Conservation (phyloP, 139 green algal genomes). For the Closterium sp. region DNA sequence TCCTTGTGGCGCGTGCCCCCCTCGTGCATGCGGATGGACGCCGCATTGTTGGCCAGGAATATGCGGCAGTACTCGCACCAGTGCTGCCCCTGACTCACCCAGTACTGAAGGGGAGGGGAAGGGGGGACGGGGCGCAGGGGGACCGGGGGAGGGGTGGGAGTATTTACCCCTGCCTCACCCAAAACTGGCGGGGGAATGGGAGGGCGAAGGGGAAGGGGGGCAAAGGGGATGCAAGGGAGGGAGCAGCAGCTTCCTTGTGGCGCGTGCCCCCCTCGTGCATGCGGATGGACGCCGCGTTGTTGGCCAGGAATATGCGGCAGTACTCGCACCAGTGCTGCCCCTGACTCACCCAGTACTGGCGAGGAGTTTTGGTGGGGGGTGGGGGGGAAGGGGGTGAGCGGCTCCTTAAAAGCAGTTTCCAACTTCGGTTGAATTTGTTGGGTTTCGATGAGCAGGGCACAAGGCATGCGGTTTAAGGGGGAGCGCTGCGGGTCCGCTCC, state of each 20-base stretch:
- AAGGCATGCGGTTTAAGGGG: too few species aligned
- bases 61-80: constrained; percentile 52
- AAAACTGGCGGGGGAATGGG: too few species aligned
- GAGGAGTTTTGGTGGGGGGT: not conserved
- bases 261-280: constrained; percentile 42
- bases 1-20: constrained; percentile 45
- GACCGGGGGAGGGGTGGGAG: too few species aligned
- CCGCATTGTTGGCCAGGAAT: constrained; percentile 49
- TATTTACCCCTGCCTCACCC: too few species aligned
- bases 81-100: constrained; percentile 48
- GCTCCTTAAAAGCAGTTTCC: too few species aligned
- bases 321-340: constrained; percentile 52
- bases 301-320: constrained; percentile 46
- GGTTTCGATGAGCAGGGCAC: too few species aligned
- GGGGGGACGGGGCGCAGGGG: not conserved
- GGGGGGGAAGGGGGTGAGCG: not conserved
- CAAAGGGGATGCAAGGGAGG: too few species aligned
- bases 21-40: constrained; percentile 51
- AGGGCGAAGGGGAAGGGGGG: too few species aligned
- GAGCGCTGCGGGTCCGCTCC: too few species aligned
- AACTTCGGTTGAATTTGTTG: too few species aligned
- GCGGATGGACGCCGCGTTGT: constrained; percentile 49
- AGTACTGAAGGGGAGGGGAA: constrained; percentile 28
- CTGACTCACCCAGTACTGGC: constrained; percentile 50
- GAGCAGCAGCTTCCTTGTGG: constrained; percentile 50